These are phyloP conservation scores for Russula sp. DNA, from an alignment of 768 basidiomycete genomes.

Conservation along the genomic window DNA sequence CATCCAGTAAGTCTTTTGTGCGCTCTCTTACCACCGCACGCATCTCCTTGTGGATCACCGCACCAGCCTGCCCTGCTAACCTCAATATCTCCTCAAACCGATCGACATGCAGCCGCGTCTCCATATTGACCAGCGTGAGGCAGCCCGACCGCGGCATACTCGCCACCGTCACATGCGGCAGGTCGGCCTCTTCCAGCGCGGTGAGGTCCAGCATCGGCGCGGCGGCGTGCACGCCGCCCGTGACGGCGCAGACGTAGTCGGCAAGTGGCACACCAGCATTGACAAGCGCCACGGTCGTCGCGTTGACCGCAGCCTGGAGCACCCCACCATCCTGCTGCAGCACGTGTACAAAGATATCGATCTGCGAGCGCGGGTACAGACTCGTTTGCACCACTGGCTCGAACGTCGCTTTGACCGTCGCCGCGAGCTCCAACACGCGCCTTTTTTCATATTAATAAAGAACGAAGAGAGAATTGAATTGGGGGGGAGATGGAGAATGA, in stretches of 20 bases:
- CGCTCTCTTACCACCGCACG: slow-evolving; percentile 55
- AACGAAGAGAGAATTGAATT: too few species aligned
- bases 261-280: slow-evolving; percentile 84
- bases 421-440: slow-evolving; percentile 79
- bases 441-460: slow-evolving; percentile 33
- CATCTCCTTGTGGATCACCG: slow-evolving; percentile 81
- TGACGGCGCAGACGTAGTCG: slow-evolving; percentile 88
- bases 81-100: slow-evolving; percentile 85
- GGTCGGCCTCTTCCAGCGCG: slow-evolving; percentile 80
- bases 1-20: slow-evolving; percentile 53
- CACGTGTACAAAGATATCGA: slow-evolving; percentile 90
- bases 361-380: slow-evolving; percentile 90
- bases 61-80: slow-evolving; percentile 69
- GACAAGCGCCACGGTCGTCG: slow-evolving; percentile 85
- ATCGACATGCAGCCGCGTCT: slow-evolving; percentile 89
- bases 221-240: slow-evolving; percentile 78
- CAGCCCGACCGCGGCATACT: slow-evolving; percentile 81
- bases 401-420: slow-evolving; percentile 88
- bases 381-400: slow-evolving; percentile 89
- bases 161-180: slow-evolving; percentile 84
- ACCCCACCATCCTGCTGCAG: slow-evolving; percentile 92
- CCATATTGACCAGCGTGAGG: slow-evolving; percentile 86
- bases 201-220: slow-evolving; percentile 83
- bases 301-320: slow-evolving; percentile 88
- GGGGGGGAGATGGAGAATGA: neutral